These are phyloP conservation scores for Aspergillus udagawae DNA, from an alignment of 2,329 filamentous ascomycete species.

Conservation along the genomic window DNA sequence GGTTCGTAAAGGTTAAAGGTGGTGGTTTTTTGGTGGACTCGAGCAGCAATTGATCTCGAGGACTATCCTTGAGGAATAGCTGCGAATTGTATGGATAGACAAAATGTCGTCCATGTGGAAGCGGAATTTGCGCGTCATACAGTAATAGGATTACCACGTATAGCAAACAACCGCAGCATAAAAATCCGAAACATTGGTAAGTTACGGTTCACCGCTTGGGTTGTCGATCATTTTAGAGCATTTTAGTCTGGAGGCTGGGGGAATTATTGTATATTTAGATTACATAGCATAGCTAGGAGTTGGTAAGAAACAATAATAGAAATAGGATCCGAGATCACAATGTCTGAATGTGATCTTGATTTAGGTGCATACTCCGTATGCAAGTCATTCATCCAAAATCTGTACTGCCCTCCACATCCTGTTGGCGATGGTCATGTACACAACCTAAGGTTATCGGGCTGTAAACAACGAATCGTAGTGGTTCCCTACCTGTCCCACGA, in stretches of 20 bases:
- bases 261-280: background rate
- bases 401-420: background rate
- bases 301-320: background rate
- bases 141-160: background rate
- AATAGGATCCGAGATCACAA: background rate
- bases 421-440: background rate
- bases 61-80: background rate
- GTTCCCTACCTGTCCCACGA: background rate
- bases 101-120: background rate
- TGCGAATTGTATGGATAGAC: background rate
- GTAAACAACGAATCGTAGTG: background rate
- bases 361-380: background rate
- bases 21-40: background rate
- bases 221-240: background rate
- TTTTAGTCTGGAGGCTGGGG: background rate
- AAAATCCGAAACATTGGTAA: background rate
- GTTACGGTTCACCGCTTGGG: background rate
- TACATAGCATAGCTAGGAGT: background rate
- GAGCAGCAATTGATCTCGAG: background rate
- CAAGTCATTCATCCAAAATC: background rate
- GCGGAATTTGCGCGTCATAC: background rate
- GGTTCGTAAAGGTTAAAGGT: slow-evolving; percentile 3
- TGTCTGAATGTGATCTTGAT: background rate
- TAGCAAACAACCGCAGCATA: background rate
- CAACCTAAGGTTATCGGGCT: background rate